Conservation (phyloP, 768 basidiomycete species). For the Galerina sulciceps region DNA sequence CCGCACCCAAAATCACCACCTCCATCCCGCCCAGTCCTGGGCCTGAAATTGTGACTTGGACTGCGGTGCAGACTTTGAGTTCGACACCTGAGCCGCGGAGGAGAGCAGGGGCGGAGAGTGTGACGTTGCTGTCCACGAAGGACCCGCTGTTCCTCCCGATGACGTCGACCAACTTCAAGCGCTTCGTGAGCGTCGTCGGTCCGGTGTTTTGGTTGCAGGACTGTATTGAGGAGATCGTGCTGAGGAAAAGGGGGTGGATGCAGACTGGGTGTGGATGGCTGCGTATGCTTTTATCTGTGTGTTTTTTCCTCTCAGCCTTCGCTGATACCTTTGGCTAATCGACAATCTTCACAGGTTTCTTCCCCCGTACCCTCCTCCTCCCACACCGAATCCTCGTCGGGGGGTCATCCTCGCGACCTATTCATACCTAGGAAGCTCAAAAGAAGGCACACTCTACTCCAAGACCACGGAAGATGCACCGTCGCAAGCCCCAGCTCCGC, state of each 20-base stretch:
- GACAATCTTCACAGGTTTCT: slow-evolving; percentile 63
- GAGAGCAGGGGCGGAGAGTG: slow-evolving; percentile 26
- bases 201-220: slow-evolving; percentile 92
- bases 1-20: slow-evolving; percentile 45
- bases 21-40: slow-evolving; percentile 38
- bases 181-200: slow-evolving; percentile 77
- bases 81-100: slow-evolving; percentile 19
- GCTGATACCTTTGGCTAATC: neutral
- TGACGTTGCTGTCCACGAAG: slow-evolving; percentile 55
- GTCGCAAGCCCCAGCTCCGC: slow-evolving; percentile 32
- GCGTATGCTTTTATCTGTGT: slow-evolving; percentile 80
- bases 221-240: slow-evolving; percentile 79
- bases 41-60: too few relatives aligned
- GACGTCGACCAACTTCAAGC: slow-evolving; percentile 78
- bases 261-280: slow-evolving; percentile 77
- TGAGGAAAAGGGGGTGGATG: slow-evolving; percentile 81
- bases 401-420: slow-evolving; percentile 71
- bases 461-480: slow-evolving; percentile 11
- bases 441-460: slow-evolving; percentile 17
- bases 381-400: slow-evolving; percentile 67
- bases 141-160: slow-evolving; percentile 80
- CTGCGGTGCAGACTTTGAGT: too few relatives aligned
- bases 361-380: slow-evolving; percentile 72
- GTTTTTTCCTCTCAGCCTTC: slow-evolving; percentile 29
- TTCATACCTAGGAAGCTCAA: slow-evolving; percentile 42